phyloP scores from a whole-genome alignment of 345 rosid genomes.

The Eucalyptus marginata region DNA sequence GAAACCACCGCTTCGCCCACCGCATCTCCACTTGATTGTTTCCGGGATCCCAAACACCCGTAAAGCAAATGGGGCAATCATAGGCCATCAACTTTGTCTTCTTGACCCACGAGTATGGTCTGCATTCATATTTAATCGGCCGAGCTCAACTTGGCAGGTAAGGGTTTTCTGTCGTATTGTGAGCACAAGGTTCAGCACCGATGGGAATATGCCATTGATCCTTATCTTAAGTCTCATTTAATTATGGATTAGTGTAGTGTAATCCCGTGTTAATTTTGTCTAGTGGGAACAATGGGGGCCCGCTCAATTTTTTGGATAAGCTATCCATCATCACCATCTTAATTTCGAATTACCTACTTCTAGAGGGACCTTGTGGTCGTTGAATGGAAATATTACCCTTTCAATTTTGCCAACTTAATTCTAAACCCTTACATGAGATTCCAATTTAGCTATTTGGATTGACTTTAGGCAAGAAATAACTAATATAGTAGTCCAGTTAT shows the following conservation, averaged over 20 bases:
- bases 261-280: neutral
- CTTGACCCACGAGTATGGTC: neutral
- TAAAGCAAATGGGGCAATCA: neutral
- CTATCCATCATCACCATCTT: neutral
- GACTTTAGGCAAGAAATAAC: neutral
- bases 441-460: neutral
- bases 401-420: neutral
- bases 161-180: neutral
- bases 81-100: neutral
- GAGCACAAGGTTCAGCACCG: neutral
- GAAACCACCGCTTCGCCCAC: neutral
- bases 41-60: neutral
- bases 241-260: neutral
- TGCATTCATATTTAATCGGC: neutral
- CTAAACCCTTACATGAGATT: neutral
- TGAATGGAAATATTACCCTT: neutral
- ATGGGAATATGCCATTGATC: neutral
- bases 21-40: neutral
- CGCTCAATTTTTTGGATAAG: neutral
- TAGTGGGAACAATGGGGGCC: neutral
- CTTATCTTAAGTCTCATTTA: neutral
- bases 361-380: neutral
- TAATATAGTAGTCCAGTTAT: fast-evolving
- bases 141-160: neutral
- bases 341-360: neutral